Evolutionary conservation across 176 grass and related monocot species (phyloP).

Genomic region (Eremochloa ophiuroides): DNA sequence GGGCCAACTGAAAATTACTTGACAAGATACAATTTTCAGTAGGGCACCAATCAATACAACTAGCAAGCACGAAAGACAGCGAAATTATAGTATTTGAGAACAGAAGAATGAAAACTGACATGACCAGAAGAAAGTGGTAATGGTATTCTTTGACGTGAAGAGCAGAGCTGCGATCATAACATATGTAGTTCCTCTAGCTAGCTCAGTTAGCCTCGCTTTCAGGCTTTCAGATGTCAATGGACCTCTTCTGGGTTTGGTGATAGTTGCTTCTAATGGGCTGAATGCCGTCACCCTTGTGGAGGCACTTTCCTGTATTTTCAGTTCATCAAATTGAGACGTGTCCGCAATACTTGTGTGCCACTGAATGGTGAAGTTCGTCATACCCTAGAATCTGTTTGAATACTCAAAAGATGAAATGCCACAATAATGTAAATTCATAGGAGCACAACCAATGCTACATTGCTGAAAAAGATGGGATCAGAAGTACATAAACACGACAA

Average conservation of each 20-base stretch:
- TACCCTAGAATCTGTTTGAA: slow-evolving; percentile 42
- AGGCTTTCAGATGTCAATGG: slow-evolving; percentile 53
- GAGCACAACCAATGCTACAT: not conserved
- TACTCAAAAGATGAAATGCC: not conserved
- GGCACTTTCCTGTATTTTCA: slow-evolving; percentile 18
- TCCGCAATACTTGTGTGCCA: slow-evolving; percentile 26
- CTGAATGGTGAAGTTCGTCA: slow-evolving; percentile 24
- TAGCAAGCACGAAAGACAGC: not conserved
- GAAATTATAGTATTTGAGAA: not conserved
- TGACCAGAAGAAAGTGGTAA: slow-evolving; percentile 52
- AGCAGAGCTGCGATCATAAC: slow-evolving; percentile 61
- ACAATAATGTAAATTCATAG: not conserved
- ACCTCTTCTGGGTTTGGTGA: slow-evolving; percentile 36
- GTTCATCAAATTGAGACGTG: slow-evolving; percentile 7
- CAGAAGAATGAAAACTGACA: slow-evolving; percentile 47
- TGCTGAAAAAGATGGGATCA: not conserved
- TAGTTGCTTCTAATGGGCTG: slow-evolving; percentile 61
- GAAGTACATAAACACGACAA: not conserved
- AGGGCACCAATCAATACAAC: not conserved
- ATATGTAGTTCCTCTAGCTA: slow-evolving; percentile 40
- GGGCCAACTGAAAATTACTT: not conserved
- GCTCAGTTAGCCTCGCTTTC: slow-evolving; percentile 58
- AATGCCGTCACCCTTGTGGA: slow-evolving; percentile 51
- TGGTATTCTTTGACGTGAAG: slow-evolving; percentile 51
- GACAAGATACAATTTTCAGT: not conserved